These are phyloP conservation scores for Bolboschoenus planiculmis DNA, from an alignment of 176 grass and related monocot genomes.

Conservation along the genomic window DNA sequence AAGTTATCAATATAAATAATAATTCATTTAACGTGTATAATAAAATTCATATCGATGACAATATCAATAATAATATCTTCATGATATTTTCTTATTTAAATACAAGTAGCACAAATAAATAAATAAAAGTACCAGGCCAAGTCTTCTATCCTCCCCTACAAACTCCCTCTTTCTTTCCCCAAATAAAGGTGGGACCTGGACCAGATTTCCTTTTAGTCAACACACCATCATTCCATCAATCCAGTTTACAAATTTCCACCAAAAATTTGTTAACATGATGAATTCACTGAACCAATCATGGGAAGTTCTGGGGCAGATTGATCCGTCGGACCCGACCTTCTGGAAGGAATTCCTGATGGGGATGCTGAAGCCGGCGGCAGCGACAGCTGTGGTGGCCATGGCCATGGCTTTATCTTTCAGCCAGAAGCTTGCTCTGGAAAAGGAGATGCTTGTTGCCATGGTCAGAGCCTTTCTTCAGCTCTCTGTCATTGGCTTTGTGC, in stretches of 20 bases:
- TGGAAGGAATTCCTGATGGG: constrained; percentile 64
- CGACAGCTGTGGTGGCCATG: constrained; percentile 53
- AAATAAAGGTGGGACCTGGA: neutral
- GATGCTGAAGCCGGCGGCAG: constrained; percentile 75
- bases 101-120: neutral
- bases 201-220: neutral
- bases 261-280: neutral
- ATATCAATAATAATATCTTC: no score
- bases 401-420: constrained; percentile 68
- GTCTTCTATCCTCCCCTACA: neutral
- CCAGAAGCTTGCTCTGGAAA: constrained; percentile 60
- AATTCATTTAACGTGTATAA: no score
- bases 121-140: neutral
- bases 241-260: neutral
- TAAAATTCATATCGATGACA: no score
- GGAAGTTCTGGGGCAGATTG: constrained; percentile 28
- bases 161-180: neutral
- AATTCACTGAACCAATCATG: neutral
- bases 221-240: neutral
- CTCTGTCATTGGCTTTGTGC: constrained; percentile 89
- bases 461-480: constrained; percentile 85
- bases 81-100: no score
- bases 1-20: no score
- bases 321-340: constrained; percentile 60
- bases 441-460: constrained; percentile 83